Evolutionary conservation across 139 green algal species (phyloP).

Genomic region (Chlamydomonas sp.): DNA sequence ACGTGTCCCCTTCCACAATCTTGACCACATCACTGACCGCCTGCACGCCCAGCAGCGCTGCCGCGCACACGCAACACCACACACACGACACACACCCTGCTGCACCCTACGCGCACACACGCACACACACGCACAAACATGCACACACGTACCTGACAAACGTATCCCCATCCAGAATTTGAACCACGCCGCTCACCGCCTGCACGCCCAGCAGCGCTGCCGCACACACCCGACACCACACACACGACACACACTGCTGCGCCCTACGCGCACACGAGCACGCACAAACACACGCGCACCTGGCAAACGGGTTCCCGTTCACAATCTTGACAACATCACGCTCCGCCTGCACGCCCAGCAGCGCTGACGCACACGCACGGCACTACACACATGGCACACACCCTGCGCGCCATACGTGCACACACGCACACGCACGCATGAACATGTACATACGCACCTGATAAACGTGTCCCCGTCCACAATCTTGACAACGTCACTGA

Average conservation of each 20-base stretch:
- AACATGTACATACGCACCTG: conserved; percentile 19
- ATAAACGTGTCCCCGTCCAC: conserved; percentile 58
- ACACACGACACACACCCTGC: neutral
- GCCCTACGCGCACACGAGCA: too few species aligned
- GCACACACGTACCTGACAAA: conserved; percentile 35
- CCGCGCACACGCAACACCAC: neutral
- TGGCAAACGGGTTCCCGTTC: too few species aligned
- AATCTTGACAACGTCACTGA: conserved; percentile 68
- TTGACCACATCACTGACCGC: too few species aligned
- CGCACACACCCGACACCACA: too few species aligned
- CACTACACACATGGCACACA: neutral
- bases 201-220: conserved; percentile 73
- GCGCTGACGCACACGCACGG: neutral
- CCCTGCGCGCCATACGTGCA: neutral
- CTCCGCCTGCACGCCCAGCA: too few species aligned
- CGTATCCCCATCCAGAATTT: conserved; percentile 48
- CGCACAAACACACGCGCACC: too few species aligned
- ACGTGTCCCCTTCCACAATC: too few species aligned
- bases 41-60: too few species aligned
- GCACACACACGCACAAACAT: neutral
- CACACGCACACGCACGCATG: neutral
- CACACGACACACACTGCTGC: too few species aligned
- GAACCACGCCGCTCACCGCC: conserved; percentile 68
- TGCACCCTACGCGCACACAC: neutral
- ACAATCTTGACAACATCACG: too few species aligned